A percentile compares a stretch with the other conserved stretches of the same genome.
Evolutionary conservation across 768 basidiomycete species (phyloP).

Genomic region (Bullera alba): DNA sequence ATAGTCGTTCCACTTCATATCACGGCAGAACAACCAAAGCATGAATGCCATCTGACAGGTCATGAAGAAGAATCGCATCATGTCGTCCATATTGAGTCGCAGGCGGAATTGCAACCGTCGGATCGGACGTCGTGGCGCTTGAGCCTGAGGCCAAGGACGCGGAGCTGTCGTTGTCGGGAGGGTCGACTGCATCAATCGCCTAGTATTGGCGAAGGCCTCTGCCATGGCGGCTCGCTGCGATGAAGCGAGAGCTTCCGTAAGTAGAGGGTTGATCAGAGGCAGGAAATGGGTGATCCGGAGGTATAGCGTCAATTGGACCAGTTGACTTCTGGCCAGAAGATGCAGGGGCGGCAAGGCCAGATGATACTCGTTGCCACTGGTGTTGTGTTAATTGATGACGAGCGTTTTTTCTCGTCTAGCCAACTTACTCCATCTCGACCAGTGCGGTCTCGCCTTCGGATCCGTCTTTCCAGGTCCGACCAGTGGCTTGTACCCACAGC

Average conservation of each 20-base stretch:
- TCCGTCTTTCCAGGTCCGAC: conserved; percentile 11
- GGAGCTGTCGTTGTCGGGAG: not conserved
- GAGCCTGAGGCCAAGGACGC: no score
- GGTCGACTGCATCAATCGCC: not conserved
- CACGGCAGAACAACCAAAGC: conserved; percentile 33
- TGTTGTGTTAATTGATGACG: not conserved
- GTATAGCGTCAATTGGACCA: conserved; percentile 21
- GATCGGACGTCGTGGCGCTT: no score
- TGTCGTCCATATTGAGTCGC: conserved; percentile 8
- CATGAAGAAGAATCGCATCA: conserved; percentile 21
- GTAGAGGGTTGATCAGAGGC: conserved; percentile 8
- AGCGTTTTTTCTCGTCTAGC: no score
- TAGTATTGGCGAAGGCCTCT: no score
- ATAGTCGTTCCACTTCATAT: conserved; percentile 28
- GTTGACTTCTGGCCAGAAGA: conserved; percentile 12
- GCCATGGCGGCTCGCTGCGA: no score
- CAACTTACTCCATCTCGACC: conserved; percentile 35
- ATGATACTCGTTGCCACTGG: conserved; percentile 16
- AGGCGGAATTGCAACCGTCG: conserved; percentile 1
- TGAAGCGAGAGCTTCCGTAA: conserved; percentile 1
- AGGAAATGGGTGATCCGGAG: conserved; percentile 26
- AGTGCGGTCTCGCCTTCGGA: conserved; percentile 16
- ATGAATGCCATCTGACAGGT: conserved; percentile 18
- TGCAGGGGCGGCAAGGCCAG: conserved; percentile 22
- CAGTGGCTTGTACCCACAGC: conserved; percentile 18